Evolutionary conservation across 2,329 filamentous ascomycete genomes (phyloP), one percentile per base, ranked within the genome.

Genomic region (Cladosporium colombiae): DNA sequence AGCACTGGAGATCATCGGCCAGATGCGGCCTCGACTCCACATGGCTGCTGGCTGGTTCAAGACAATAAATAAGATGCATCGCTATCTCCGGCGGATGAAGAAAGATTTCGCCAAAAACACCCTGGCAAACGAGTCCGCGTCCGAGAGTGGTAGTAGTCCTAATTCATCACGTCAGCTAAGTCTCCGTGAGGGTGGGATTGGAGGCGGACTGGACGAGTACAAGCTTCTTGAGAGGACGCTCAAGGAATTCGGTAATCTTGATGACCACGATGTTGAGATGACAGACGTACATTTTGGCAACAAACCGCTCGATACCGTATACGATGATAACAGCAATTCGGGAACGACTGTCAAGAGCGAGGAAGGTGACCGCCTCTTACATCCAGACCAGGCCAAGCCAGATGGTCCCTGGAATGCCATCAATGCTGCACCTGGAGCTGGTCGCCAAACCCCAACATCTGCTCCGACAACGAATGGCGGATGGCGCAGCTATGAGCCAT

Each of bases 1-100:
- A 53, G 80, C 85, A 0, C 80, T 81, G 62, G 81, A 81, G 55
- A 81, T 86, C 8, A 77, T 89, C 25, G 76, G 76, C 2, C 80
- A 82, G 55, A 85, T 88, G 81, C 79, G 82, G 0, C 75, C 75
- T 3, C 82, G 81, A 72, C 76, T 88, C 52, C 82, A 82, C 64
- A 86, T 88, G 84, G 86, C 85, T 1, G 80, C 80, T 33, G 83
- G 82, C 3, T 88, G 87, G 74, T 80, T 84, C 64, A 78, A 76
- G 56, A 84, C 85, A 8, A 82, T 88, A 64, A 77, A 78, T 31
- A 81, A 83, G 18, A 84, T 86, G 79, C 81, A 85, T 68, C 73
- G 75, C 3, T 88, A 85, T 70, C 88, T 86, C 68, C 73, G 78
- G 1, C 77, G 74, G 1, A 81, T 86, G 67, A 85, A 82, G 71